These are phyloP conservation scores for Boletus sp. DNA, from an alignment of 1,284 basidiomycete genomes.

Conservation along the genomic window DNA sequence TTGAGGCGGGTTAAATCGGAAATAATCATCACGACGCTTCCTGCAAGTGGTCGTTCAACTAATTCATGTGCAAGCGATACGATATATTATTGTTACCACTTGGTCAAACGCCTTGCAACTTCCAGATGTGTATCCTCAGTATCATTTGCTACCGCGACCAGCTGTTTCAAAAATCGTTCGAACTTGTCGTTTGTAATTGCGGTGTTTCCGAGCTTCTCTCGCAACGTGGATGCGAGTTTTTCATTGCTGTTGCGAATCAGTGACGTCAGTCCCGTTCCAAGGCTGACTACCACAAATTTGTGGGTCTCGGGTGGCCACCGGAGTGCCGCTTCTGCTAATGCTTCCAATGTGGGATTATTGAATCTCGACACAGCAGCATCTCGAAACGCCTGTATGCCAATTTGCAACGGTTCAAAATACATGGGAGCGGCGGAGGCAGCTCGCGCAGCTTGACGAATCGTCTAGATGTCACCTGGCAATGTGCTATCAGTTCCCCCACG, in stretches of 20 bases:
- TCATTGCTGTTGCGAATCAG: neutral
- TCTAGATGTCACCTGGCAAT: neutral
- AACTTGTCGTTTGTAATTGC: neutral
- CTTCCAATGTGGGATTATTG: neutral
- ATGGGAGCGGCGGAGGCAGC: neutral
- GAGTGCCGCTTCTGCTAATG: neutral
- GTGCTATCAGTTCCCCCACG: neutral
- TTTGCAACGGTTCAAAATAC: neutral
- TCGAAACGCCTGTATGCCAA: neutral
- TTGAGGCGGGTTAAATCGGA: conserved; percentile 1
- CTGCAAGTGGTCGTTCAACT: neutral
- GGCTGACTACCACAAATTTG: neutral
- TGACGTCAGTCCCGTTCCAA: neutral
- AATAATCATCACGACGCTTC: neutral
- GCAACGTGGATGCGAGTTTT: neutral
- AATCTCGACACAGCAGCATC: neutral
- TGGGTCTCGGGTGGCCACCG: neutral
- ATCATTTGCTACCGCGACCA: neutral
- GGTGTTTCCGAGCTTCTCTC: neutral
- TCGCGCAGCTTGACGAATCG: neutral
- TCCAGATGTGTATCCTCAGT: neutral
- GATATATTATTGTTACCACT: neutral
- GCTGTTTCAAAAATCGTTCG: neutral
- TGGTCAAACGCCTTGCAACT: neutral
- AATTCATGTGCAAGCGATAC: neutral